A percentile compares a stretch with the other conserved stretches of the same genome.
Conservation (phyloP, 176 grass and related monocot species). For the Guadua angustifolia region DNA sequence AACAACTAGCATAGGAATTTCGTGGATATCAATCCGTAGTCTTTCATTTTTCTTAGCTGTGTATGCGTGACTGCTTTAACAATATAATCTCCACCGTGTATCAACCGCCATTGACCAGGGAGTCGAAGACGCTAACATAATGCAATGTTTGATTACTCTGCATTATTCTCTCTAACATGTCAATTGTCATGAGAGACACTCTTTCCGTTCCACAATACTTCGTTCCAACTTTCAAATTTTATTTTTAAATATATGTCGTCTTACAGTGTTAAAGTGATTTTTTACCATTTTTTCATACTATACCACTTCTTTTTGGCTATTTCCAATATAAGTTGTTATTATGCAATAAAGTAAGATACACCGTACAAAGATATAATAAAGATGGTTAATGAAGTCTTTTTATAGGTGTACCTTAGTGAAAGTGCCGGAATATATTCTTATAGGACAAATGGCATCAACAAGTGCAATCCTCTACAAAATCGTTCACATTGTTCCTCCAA, state of each 20-base stretch:
- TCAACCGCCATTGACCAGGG: slow-evolving; percentile 14
- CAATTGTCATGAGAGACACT: background rate
- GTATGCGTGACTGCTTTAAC: background rate
- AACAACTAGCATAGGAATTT: background rate
- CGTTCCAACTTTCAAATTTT: too few relatives aligned
- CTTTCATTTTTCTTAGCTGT: background rate
- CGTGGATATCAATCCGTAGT: background rate
- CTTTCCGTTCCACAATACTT: rapidly evolving
- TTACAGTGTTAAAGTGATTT: too few relatives aligned
- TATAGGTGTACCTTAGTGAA: too few relatives aligned
- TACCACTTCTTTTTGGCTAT: too few relatives aligned
- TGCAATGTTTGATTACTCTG: slow-evolving; percentile 8
- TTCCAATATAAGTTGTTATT: too few relatives aligned
- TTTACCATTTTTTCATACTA: too few relatives aligned
- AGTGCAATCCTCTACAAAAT: background rate
- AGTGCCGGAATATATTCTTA: background rate
- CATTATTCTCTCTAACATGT: slow-evolving; percentile 26
- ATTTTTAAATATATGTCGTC: too few relatives aligned
- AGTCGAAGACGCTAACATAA: background rate
- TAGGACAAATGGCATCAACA: background rate
- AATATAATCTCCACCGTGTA: slow-evolving; percentile 2
- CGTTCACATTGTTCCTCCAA: background rate
- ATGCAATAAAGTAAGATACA: too few relatives aligned
- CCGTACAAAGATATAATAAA: too few relatives aligned
- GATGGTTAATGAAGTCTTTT: too few relatives aligned